phyloP scores from a whole-genome alignment of 495 filamentous ascomycete genomes.

The Penicillium crystallinum region DNA sequence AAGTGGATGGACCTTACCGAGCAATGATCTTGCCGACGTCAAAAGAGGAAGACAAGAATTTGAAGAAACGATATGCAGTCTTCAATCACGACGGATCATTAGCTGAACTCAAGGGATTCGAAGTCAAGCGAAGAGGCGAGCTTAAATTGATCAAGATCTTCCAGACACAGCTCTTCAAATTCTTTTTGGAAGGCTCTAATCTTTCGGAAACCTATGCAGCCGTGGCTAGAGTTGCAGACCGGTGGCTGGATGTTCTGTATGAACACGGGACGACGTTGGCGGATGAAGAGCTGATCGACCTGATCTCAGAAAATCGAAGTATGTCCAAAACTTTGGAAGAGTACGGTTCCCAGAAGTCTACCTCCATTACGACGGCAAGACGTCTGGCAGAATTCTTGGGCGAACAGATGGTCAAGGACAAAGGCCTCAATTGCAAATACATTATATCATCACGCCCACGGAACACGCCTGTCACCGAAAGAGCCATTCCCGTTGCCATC shows the following conservation, averaged over 20 bases:
- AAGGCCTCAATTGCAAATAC: slow-evolving; percentile 98
- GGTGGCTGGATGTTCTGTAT: slow-evolving; percentile 92
- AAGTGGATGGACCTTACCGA: slow-evolving; percentile 94
- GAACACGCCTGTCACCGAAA: slow-evolving; percentile 87
- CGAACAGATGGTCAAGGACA: slow-evolving; percentile 98
- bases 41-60: slow-evolving; percentile 97
- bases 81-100: slow-evolving; percentile 97
- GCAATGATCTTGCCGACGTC: slow-evolving; percentile 97
- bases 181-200: slow-evolving; percentile 88
- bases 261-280: slow-evolving; percentile 80
- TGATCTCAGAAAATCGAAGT: slow-evolving; percentile 97
- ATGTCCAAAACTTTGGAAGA: slow-evolving; percentile 97
- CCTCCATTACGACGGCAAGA: slow-evolving; percentile 96
- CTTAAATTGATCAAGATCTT: slow-evolving; percentile 99
- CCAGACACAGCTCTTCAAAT: slow-evolving; percentile 98
- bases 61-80: slow-evolving; percentile 98
- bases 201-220: slow-evolving; percentile 83
- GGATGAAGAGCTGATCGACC: slow-evolving; percentile 94
- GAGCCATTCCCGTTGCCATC: slow-evolving; percentile 92
- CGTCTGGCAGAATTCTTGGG: slow-evolving; percentile 93
- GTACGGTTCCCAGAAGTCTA: slow-evolving; percentile 92
- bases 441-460: slow-evolving; percentile 88
- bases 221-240: slow-evolving; percentile 92
- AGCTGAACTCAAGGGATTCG: slow-evolving; percentile 97
- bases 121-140: slow-evolving; percentile 96